Evolutionary conservation across 192 early-diverging fungal species (phyloP), one percentile per base, ranked within the genome.

Genomic region (Paraglomus brasilianum): DNA sequence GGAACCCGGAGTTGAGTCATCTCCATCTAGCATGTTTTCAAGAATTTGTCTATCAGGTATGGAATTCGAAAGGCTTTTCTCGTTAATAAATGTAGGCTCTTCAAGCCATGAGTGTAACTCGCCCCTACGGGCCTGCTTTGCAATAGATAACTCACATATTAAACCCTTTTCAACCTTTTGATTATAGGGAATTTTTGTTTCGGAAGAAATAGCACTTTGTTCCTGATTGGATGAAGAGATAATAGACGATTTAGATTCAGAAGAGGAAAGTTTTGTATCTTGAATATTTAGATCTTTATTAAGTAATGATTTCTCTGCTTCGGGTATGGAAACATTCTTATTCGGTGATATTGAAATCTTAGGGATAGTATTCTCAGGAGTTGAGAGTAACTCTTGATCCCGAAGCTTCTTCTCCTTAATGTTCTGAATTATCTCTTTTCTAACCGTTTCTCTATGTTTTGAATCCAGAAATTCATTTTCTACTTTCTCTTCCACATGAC

Each of bases 211-310:
- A 39, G 56, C 36, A 58, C 56, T 58, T 58, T 58, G 56, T 58
- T 58, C 36, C 56, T 58, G 56, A 58, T 38, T 58, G 56, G 36
- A 58, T 38, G 56, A 58, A 58, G 56, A 58, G 56, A 58, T 58
- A 58, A 58, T 58, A 58, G 56, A 58, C 24, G 56, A 58, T 58
- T 58, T 58, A 58, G 56, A 58, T 58, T 58, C 56, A 58, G 56
- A 58, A 58, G 56, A 58, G 41, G 36, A 58, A 58, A 58, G 56
- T 10, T 58, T 58, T 58, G 56, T 58, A 58, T 58, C 56, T 58
- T 58, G 56, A 38, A 58, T 58, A 58, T 58, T 58, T 58, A 58
- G 36, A 58, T 58, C 56, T 58, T 58, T 58, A 58, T 58, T 58
- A 58, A 30, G 56, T 55, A 55, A 55, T 55, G 14, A 55, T 55